A percentile compares a stretch with the other conserved stretches of the same genome.
Conservation (phyloP, 2,329 filamentous ascomycete genomes). For the Nemania sp. region DNA sequence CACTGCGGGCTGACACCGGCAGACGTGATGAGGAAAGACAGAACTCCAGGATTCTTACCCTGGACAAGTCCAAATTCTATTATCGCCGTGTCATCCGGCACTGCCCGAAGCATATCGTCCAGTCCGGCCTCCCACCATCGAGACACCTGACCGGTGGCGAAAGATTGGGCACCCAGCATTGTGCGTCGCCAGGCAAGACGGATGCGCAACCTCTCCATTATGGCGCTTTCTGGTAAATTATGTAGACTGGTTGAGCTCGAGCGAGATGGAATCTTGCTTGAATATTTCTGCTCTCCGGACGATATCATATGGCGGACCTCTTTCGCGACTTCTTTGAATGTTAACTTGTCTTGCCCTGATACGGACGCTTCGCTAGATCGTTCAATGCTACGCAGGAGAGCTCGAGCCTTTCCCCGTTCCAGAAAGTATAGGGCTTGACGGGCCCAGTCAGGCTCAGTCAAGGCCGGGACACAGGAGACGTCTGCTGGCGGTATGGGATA, state of each 20-base stretch:
- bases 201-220: conserved; percentile 23
- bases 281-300: conserved; percentile 13
- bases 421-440: conserved; percentile 19
- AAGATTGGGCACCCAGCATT: conserved; percentile 13
- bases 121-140: conserved; percentile 20
- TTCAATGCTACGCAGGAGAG: conserved; percentile 20
- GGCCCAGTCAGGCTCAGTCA: conserved; percentile 19
- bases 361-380: conserved; percentile 16
- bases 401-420: conserved; percentile 21
- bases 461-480: conserved; percentile 9
- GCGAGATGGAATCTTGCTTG: not conserved
- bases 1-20: conserved; percentile 7
- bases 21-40: conserved; percentile 20
- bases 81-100: conserved; percentile 13
- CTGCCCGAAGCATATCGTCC: conserved; percentile 11
- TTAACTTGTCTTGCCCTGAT: conserved; percentile 5
- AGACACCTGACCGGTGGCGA: conserved; percentile 15
- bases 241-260: not conserved
- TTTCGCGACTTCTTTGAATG: conserved; percentile 18
- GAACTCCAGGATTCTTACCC: conserved; percentile 18
- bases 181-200: conserved; percentile 18
- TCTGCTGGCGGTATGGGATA: conserved; percentile 4
- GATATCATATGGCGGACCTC: conserved; percentile 15
- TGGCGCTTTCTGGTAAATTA: conserved; percentile 4
- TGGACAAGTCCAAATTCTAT: conserved; percentile 23